phyloP scores from a whole-genome alignment of 805 yeast genomes.

The Ogataea chonburiensis region DNA sequence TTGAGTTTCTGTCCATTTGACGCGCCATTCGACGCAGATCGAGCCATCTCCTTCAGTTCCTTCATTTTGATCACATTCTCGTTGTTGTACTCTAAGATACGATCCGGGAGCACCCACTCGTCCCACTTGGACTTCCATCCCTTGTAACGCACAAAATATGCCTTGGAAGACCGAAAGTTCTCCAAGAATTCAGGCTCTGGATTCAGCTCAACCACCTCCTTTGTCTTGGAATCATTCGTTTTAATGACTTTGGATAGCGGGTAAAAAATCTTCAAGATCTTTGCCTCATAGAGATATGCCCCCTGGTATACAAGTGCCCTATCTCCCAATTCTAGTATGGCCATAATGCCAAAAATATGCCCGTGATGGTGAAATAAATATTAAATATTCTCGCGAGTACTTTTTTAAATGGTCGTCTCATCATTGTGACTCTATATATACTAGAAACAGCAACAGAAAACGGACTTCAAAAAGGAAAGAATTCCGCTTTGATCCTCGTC shows the following conservation, averaged over 20 bases:
- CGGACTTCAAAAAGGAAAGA: conserved; percentile 18
- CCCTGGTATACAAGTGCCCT: conserved; percentile 84
- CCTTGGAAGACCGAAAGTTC: conserved; percentile 15
- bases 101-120: conserved; percentile 80
- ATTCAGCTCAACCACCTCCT: conserved; percentile 36
- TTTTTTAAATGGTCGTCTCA: conserved; percentile 4
- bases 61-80: conserved; percentile 67
- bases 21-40: conserved; percentile 11
- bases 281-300: conserved; percentile 86
- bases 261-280: conserved; percentile 62
- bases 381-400: conserved; percentile 8
- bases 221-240: conserved; percentile 29
- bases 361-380: not conserved
- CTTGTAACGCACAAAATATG: conserved; percentile 77
- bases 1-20: conserved; percentile 4
- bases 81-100: conserved; percentile 66
- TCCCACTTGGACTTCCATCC: conserved; percentile 98
- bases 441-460: conserved; percentile 26
- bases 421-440: conserved; percentile 9
- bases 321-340: conserved; percentile 22
- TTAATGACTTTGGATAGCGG: conserved; percentile 44
- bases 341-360: conserved; percentile 6
- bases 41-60: conserved; percentile 12
- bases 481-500: conserved; percentile 17
- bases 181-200: conserved; percentile 27